Evolutionary conservation across 371 early-diverging fungal species (phyloP).

Genomic region (Mucor circinelloides): DNA sequence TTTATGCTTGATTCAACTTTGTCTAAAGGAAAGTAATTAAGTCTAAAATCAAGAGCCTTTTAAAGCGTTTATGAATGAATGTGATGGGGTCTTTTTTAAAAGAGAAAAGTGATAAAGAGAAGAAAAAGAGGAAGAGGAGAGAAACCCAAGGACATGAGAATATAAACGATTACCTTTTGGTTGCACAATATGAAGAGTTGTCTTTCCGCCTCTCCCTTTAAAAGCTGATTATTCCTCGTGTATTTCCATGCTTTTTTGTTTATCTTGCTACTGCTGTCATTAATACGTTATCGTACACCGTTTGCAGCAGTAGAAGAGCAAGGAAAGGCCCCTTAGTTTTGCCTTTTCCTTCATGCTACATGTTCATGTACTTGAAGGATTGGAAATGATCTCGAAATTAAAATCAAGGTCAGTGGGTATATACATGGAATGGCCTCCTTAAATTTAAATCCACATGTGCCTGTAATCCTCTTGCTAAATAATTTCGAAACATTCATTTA

Average conservation of each 20-base stretch:
- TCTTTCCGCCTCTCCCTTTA: not conserved
- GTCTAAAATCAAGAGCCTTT: not conserved
- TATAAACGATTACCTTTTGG: not conserved
- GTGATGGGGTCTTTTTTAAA: not conserved
- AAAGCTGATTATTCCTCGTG: not conserved
- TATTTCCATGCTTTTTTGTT: not conserved
- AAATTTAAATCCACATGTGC: not conserved
- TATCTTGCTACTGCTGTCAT: not conserved
- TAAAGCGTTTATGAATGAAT: not conserved
- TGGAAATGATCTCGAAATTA: not conserved
- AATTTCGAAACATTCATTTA: not conserved
- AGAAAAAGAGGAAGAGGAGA: not conserved
- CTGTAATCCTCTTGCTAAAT: too few species aligned
- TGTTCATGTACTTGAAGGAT: not conserved
- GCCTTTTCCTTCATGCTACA: not conserved
- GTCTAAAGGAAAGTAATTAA: conserved; percentile 4
- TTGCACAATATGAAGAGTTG: not conserved
- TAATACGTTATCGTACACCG: not conserved
- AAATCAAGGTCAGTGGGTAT: not conserved
- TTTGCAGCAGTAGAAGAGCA: not conserved
- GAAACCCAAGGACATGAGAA: not conserved
- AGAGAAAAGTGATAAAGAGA: not conserved
- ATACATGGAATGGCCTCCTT: not conserved
- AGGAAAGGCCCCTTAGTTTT: not conserved
- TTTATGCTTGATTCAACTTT: not conserved